Evolutionary conservation across 23 red algal genomes (phyloP), one percentile per base, ranked within the genome.

Genomic region (Gracilaria domingensis): DNA sequence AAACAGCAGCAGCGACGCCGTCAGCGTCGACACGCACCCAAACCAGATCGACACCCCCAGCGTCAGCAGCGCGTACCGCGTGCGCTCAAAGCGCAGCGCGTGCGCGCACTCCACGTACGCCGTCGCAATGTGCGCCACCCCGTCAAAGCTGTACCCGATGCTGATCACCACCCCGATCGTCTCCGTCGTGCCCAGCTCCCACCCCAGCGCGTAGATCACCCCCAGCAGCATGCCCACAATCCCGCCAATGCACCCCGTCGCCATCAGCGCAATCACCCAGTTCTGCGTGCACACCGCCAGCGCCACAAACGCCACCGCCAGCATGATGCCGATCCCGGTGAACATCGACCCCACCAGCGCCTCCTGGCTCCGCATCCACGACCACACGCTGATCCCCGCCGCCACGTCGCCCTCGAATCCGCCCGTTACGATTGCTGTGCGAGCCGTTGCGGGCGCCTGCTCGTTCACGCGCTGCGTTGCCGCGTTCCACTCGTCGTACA

Each of bases 141-240:
- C 89, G 75, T 96, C 94, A 75, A 96, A 78, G 37, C 78, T 79
- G 42, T 92, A 91, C 11, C 94, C 94, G 20, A 96, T 85, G 24
- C 78, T 84, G 44, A 96, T 93, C 9, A 91, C 81, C 14, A 88
- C 80, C 2, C 66, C 81, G 21, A 96, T 80, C n/a, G 94, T 86
- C 69, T 96, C 94, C 2, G 88, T 85, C 18, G 91, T 88, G 17
- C 94, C 94, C 18, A 92, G 62, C 33, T 72, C 28, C 86, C 79
- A 91, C 16, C 94, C 94, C 47, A 75, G 2, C 20, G 91, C 53
- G 70, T 69, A 51, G 0, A 91, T 76, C 32, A 81, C 9, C 17
- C 88, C 94, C 0, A 92, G 59, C 18, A 96, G 50, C 87, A 84
- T 90, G 48, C 30, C 58, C 12, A 91, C 82, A 29, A 96, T 79